Base-by-base conservation (phyloP, 768 basidiomycete species). In the Lactarius deliciosus region DNA sequence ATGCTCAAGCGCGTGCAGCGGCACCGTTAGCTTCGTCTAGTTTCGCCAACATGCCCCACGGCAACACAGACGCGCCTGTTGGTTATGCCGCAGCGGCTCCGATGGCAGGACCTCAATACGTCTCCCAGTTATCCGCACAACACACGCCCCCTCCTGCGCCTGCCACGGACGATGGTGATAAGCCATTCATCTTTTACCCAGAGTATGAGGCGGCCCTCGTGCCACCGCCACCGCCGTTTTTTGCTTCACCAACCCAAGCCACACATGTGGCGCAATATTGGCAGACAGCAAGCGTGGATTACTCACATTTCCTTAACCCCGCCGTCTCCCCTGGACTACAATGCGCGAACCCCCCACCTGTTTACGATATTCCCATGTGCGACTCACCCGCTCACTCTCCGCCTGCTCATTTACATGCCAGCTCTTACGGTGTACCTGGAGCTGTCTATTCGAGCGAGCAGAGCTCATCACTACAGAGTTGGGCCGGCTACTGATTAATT, bases 131-230 rank as follows among this genome's bases (percentile, higher is more conserved):
- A 66, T 57, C 60, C 45, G n/a, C 36, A 40, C 36, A 50, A 15
- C 45, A 50, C 30, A 13, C 57, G 3, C 25, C 59, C 9, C 53
- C 61, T 20, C 13, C 65, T 28, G 25, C n/a, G 9, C 13, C 36
- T 18, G 36, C 60, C 16, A 36, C 61, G 15, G 70, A 70, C 50
- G 70, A 69, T 47, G 70, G 70, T 3, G 70, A 70, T 28, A 70
- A 69, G 15, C 70, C 70, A 4, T 70, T 70, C 62, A 70, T 70
- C 38, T 70, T 70, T 59, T 70, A 70, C 50, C 68, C 68, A 28
- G 70, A 69, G 30, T 69, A 69, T 55, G 70, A 69, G 8, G 43
- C 68, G 3, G 43, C 68, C n/a, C 38, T 60, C n/a, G 13, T 59
- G 30, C 57, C 68, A 5, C 54, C 30, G 1, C 57, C 59, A 25